phyloP scores from a whole-genome alignment of 805 yeast genomes.

The Yarrowia keelungensis region DNA sequence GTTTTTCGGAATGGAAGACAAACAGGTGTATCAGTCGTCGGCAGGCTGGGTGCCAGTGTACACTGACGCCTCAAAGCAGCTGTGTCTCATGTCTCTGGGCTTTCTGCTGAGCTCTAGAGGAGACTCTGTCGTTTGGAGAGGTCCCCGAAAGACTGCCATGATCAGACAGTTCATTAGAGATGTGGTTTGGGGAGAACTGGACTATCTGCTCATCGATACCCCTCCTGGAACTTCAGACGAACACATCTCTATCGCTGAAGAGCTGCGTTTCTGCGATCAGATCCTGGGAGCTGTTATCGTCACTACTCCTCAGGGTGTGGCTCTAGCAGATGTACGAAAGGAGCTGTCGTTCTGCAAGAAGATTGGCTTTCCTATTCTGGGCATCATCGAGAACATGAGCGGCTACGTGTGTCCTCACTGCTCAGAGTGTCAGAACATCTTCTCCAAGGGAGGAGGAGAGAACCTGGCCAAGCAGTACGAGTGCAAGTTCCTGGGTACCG shows the following conservation, averaged over 20 bases:
- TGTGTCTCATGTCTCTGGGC: conserved; percentile 86
- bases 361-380: conserved; percentile 79
- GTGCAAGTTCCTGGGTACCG: conserved; percentile 77
- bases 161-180: conserved; percentile 90
- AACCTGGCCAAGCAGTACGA: conserved; percentile 66
- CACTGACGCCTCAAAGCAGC: conserved; percentile 54
- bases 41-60: conserved; percentile 94
- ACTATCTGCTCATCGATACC: conserved; percentile 87
- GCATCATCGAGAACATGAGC: conserved; percentile 94
- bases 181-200: conserved; percentile 84
- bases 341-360: conserved; percentile 91
- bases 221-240: conserved; percentile 99
- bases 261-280: conserved; percentile 53
- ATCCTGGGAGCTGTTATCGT: conserved; percentile 87
- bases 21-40: conserved; percentile 78
- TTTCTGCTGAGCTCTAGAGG: conserved; percentile 84
- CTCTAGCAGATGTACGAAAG: conserved; percentile 92
- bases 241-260: conserved; percentile 96
- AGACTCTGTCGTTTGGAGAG: conserved; percentile 95
- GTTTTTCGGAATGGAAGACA: conserved; percentile 88
- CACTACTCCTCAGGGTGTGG: conserved; percentile 94
- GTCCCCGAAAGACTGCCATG: conserved; percentile 98
- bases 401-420: conserved; percentile 97
- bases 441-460: conserved; percentile 92
- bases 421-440: conserved; percentile 83